Percentiles rank a stretch among this genome's conserved stretches.
These are phyloP conservation scores for Daldinia grandis DNA, from an alignment of 495 filamentous ascomycete species.

Conservation along the genomic window DNA sequence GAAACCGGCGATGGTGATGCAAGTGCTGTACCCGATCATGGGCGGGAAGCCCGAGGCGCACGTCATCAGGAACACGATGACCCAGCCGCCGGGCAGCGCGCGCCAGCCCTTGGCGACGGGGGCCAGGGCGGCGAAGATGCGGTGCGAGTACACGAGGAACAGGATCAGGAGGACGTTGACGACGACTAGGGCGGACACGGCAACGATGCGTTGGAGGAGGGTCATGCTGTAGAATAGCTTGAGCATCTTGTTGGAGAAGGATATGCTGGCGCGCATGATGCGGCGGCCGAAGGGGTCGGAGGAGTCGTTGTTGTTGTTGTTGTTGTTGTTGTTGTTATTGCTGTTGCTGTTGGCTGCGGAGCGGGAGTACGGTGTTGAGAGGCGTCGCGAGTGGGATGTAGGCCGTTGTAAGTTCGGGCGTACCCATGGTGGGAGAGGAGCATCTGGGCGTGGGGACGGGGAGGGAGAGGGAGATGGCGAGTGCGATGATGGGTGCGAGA, in stretches of 20 bases:
- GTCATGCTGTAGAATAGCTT: slow-evolving; percentile 57
- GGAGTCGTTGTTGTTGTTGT: slow-evolving; percentile 23
- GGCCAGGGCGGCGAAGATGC: slow-evolving; percentile 75
- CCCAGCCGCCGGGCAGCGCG: slow-evolving; percentile 71
- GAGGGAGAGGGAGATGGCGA: slow-evolving; percentile 31
- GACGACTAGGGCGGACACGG: slow-evolving; percentile 59
- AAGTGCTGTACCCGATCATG: slow-evolving; percentile 86
- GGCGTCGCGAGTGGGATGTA: slow-evolving; percentile 17
- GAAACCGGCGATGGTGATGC: slow-evolving; percentile 87
- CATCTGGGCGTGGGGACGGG: slow-evolving; percentile 13
- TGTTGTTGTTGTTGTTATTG: too few relatives aligned
- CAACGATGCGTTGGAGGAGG: slow-evolving; percentile 67
- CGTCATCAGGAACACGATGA: slow-evolving; percentile 79
- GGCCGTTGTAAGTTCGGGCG: slow-evolving; percentile 25
- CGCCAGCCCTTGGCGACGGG: slow-evolving; percentile 79
- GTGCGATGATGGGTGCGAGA: slow-evolving; percentile 15
- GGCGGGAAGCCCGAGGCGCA: slow-evolving; percentile 88
- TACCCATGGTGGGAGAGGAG: slow-evolving; percentile 33
- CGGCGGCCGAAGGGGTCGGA: slow-evolving; percentile 31
- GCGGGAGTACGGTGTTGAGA: slow-evolving; percentile 37
- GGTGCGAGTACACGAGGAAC: slow-evolving; percentile 77
- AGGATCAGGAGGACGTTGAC: slow-evolving; percentile 64
- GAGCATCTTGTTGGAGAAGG: slow-evolving; percentile 33
- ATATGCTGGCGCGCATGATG: slow-evolving; percentile 28
- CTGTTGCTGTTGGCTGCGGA: too few relatives aligned